Conservation (phyloP, 768 basidiomycete species). For the Amanita subjunquillea region DNA sequence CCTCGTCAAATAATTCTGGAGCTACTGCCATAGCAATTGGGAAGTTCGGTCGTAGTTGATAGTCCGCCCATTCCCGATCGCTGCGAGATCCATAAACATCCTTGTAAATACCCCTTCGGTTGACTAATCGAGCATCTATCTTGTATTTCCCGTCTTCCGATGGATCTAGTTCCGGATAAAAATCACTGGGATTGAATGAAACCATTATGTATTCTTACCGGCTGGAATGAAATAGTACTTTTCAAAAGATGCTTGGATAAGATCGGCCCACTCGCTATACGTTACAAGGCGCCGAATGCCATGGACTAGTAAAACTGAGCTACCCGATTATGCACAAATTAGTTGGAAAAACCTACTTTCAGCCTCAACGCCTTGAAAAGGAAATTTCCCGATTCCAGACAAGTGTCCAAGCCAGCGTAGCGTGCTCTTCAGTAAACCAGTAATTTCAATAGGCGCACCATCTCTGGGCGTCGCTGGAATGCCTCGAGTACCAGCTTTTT, state of each 20-base stretch:
- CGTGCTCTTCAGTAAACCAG: slow-evolving; percentile 86
- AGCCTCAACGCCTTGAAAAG: slow-evolving; percentile 82
- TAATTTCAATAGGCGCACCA: slow-evolving; percentile 94
- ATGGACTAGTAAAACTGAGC: slow-evolving; percentile 37
- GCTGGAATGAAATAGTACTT: slow-evolving; percentile 82
- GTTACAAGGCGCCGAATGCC: slow-evolving; percentile 63
- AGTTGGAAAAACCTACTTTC: slow-evolving; percentile 40
- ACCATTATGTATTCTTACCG: slow-evolving; percentile 31
- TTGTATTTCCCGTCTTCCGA: slow-evolving; percentile 61
- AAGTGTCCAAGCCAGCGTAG: slow-evolving; percentile 79
- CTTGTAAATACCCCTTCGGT: slow-evolving; percentile 95
- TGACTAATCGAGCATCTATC: slow-evolving; percentile 60
- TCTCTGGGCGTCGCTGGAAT: slow-evolving; percentile 94
- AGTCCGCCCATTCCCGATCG: slow-evolving; percentile 93
- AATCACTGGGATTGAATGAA: neutral
- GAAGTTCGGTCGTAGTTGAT: slow-evolving; percentile 90
- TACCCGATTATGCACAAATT: neutral
- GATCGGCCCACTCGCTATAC: slow-evolving; percentile 82
- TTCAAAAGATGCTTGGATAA: slow-evolving; percentile 85
- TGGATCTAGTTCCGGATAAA: slow-evolving; percentile 37
- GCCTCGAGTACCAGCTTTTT: slow-evolving; percentile 88
- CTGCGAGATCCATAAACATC: slow-evolving; percentile 88
- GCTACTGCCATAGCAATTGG: slow-evolving; percentile 96
- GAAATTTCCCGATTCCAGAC: slow-evolving; percentile 58
- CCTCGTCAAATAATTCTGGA: slow-evolving; percentile 82